Conservation (phyloP, 106 monocot species). For the Allium cepa region DNA sequence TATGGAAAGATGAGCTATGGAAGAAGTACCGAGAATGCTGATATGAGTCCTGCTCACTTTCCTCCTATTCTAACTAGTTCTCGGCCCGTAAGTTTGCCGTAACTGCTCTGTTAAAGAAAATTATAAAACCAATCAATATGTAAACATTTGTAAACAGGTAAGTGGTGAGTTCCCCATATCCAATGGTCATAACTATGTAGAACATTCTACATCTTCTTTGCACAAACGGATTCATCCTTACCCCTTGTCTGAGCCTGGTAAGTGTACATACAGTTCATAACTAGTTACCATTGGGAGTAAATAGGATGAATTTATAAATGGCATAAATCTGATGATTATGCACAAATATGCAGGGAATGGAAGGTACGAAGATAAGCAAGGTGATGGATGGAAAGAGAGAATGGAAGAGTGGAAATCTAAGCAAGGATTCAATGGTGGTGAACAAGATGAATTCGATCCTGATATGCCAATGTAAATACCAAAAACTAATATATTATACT, state of each 20-base stretch:
- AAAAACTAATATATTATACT: not conserved
- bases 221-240: conserved; percentile 90
- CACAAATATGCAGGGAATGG: conserved; percentile 33
- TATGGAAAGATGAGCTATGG: conserved; percentile 94
- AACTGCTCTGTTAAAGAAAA: not conserved
- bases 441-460: conserved; percentile 62
- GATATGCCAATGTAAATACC: conserved; percentile 66
- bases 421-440: conserved; percentile 40
- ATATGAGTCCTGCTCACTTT: conserved; percentile 35
- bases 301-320: no score
- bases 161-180: conserved; percentile 75
- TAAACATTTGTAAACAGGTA: conserved; percentile 30
- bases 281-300: no score
- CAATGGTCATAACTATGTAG: conserved; percentile 40
- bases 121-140: no score
- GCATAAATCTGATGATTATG: no score
- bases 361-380: conserved; percentile 62
- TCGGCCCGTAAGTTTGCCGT: conserved; percentile 29
- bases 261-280: not conserved
- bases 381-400: conserved; percentile 67
- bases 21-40: conserved; percentile 41
- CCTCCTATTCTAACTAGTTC: conserved; percentile 77
- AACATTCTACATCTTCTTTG: conserved; percentile 42
- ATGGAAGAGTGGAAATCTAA: conserved; percentile 93
- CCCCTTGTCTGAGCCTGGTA: conserved; percentile 71